A percentile compares a stretch with the other conserved stretches of the same genome.
phyloP scores from a whole-genome alignment of 2,329 filamentous ascomycete genomes.

The Neofusicoccum laricinum region DNA sequence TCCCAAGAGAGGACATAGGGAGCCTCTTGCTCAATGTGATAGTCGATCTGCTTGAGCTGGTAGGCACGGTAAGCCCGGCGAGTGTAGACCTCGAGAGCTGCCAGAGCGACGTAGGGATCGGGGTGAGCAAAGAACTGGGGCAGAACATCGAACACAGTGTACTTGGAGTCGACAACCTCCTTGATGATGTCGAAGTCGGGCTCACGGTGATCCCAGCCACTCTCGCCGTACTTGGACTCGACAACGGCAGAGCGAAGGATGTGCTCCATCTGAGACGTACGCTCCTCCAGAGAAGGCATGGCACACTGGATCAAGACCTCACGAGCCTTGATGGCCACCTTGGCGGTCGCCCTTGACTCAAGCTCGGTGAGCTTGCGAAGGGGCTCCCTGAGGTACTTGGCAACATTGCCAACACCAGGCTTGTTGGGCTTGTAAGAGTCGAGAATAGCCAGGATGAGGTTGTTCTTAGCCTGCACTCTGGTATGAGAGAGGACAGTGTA shows the following conservation, averaged over 20 bases:
- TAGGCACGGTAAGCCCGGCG: slow-evolving; percentile 97
- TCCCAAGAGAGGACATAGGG: slow-evolving; percentile 89
- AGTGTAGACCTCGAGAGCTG: slow-evolving; percentile 92
- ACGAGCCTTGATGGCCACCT: slow-evolving; percentile 94
- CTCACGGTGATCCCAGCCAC: slow-evolving; percentile 92
- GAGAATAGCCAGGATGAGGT: slow-evolving; percentile 83
- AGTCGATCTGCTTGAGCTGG: slow-evolving; percentile 82
- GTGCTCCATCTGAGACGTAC: slow-evolving; percentile 95
- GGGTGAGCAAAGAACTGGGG: slow-evolving; percentile 93
- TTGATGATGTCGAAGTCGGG: slow-evolving; percentile 88
- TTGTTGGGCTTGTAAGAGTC: slow-evolving; percentile 95
- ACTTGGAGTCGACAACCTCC: slow-evolving; percentile 97
- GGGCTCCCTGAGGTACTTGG: slow-evolving; percentile 78
- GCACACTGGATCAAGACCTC: slow-evolving; percentile 97
- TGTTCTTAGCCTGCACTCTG: slow-evolving; percentile 89
- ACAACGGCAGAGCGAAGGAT: slow-evolving; percentile 93
- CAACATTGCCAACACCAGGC: slow-evolving; percentile 82
- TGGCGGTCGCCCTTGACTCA: slow-evolving; percentile 80
- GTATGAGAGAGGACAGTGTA: slow-evolving; percentile 92
- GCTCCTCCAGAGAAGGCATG: slow-evolving; percentile 91
- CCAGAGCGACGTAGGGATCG: slow-evolving; percentile 90
- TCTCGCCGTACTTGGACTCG: slow-evolving; percentile 96
- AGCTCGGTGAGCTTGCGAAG: slow-evolving; percentile 88
- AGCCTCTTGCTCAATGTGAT: slow-evolving; percentile 73
- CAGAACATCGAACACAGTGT: slow-evolving; percentile 95